Evolutionary conservation across 345 rosid genomes (phyloP).

Genomic region (Salix udensis): DNA sequence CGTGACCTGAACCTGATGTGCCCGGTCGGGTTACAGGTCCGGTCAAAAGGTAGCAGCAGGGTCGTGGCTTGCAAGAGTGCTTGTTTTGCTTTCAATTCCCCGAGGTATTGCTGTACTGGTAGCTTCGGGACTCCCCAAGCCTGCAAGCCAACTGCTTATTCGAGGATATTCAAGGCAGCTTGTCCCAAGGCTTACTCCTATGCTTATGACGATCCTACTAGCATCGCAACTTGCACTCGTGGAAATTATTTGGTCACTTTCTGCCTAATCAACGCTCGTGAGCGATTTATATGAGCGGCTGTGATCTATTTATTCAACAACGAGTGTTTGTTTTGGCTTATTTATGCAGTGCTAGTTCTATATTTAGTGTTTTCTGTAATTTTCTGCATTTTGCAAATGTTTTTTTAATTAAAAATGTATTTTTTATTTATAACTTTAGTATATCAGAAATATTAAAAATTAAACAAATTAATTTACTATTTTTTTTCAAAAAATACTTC

Average conservation of each 20-base stretch:
- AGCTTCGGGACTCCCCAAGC: constrained; percentile 63
- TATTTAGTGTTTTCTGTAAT: too few species aligned
- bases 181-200: constrained; percentile 93
- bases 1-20: constrained; percentile 82
- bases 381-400: too few species aligned
- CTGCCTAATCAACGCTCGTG: constrained; percentile 42
- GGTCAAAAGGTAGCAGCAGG: constrained; percentile 45
- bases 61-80: constrained; percentile 95
- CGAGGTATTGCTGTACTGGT: constrained; percentile 89
- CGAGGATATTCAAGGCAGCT: constrained; percentile 81
- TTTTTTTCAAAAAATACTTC: too few species aligned
- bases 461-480: too few species aligned
- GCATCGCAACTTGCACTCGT: constrained; percentile 72
- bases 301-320: background rate
- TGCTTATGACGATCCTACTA: constrained; percentile 91
- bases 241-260: constrained; percentile 76
- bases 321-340: background rate
- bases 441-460: too few species aligned
- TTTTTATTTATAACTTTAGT: too few species aligned
- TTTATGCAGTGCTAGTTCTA: background rate
- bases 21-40: constrained; percentile 75
- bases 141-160: constrained; percentile 90
- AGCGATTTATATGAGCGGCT: background rate
- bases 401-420: too few species aligned
- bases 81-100: constrained; percentile 82